Conservation (phyloP, 2,329 filamentous ascomycete species). For the Pseudogymnoascus sp. region DNA sequence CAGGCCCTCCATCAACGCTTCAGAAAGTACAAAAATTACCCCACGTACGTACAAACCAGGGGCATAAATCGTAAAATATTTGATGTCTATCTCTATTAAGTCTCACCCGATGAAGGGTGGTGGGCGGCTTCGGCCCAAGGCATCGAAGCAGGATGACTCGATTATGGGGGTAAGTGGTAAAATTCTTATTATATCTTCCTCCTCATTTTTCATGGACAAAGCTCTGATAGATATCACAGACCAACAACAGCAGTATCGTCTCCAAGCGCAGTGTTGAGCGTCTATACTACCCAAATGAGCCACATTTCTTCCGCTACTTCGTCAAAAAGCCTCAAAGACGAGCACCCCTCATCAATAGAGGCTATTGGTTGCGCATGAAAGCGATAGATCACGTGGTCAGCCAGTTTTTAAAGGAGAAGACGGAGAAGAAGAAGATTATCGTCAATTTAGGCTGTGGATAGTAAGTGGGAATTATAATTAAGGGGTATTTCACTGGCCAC, state of each 20-base stretch:
- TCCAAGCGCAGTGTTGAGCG: constrained; percentile 91
- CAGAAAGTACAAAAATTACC: background rate
- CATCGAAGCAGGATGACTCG: constrained; percentile 41
- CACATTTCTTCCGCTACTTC: constrained; percentile 83
- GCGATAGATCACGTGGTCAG: constrained; percentile 70
- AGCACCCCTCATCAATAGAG: constrained; percentile 83
- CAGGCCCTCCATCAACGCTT: background rate
- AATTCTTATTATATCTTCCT: background rate
- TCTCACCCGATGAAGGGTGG: background rate
- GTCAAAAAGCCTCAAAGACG: constrained; percentile 76
- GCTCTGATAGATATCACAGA: constrained; percentile 40
- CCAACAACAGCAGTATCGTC: constrained; percentile 85
- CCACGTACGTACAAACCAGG: background rate
- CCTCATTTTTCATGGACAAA: background rate
- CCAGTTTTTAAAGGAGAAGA: constrained; percentile 58
- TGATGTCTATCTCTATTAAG: background rate
- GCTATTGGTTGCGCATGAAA: constrained; percentile 80
- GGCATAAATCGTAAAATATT: background rate
- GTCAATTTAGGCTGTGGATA: constrained; percentile 87
- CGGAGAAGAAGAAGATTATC: constrained; percentile 59
- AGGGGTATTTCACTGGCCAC: background rate
- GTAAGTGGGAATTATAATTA: constrained; percentile 48
- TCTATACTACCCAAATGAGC: constrained; percentile 69
- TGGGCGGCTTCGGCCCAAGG: constrained; percentile 18
- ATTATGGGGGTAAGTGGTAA: constrained; percentile 47